Conservation (phyloP, 2,329 filamentous ascomycete genomes). For the Botrytis porri region DNA sequence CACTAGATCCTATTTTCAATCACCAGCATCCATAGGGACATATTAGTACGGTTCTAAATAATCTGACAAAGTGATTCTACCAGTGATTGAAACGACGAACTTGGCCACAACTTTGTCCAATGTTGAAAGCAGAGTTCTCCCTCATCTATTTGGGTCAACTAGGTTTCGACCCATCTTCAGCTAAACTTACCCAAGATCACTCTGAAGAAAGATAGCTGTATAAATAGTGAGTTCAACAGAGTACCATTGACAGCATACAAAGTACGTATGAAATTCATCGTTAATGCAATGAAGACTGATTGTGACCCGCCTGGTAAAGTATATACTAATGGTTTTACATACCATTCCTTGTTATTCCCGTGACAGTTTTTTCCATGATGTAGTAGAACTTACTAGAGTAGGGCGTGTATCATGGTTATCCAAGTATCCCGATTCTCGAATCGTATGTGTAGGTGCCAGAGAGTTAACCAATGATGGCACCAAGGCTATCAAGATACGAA, state of each 20-base stretch:
- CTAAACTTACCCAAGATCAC: conserved; percentile 35
- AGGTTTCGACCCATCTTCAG: too few relatives aligned
- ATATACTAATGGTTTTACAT: conserved; percentile 51
- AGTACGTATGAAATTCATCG: conserved; percentile 57
- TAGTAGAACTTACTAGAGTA: conserved; percentile 50
- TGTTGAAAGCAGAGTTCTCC: conserved; percentile 45
- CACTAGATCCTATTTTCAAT: conserved; percentile 49
- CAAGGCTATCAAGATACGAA: conserved; percentile 4
- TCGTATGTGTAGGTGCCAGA: conserved; percentile 26
- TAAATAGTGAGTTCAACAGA: conserved; percentile 46
- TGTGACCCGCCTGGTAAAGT: conserved; percentile 49
- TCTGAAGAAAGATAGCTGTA: conserved; percentile 49
- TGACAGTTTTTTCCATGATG: conserved; percentile 45
- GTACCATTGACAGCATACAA: conserved; percentile 53
- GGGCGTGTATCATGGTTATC: conserved; percentile 62
- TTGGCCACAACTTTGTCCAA: conserved; percentile 51
- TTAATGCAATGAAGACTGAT: conserved; percentile 55
- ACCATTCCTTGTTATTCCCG: conserved; percentile 48
- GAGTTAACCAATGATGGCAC: conserved; percentile 22
- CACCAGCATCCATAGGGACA: conserved; percentile 47
- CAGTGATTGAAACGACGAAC: conserved; percentile 46
- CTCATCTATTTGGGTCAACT: conserved; percentile 39
- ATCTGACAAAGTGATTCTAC: conserved; percentile 45
- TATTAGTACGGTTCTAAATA: conserved; percentile 53
- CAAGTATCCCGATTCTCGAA: conserved; percentile 40